Evolutionary conservation across 306 rosid genomes (phyloP), one percentile per base, ranked within the genome.

Genomic region (Quercus agrifolia): DNA sequence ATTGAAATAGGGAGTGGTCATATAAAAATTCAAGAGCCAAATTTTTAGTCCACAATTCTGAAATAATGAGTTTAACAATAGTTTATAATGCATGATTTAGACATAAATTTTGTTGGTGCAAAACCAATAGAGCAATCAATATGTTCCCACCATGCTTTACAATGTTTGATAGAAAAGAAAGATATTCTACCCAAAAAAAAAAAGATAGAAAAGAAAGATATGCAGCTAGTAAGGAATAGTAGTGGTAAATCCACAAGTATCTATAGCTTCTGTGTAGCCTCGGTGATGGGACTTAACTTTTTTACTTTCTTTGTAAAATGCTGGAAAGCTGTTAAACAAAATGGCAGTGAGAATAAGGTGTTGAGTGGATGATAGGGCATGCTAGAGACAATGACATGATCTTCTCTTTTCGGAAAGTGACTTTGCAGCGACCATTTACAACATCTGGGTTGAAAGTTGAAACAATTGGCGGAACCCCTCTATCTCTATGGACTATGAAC

Each of bases 71-170:
- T 67, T 51, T 8, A 33, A 31, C 23, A 14, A 19, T 51, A 23
- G 70, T 61, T 81, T 17, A 55, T 21, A 19, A 33, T 28, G 69
- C 78, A 67, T 77, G 54, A 81, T 81, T 67, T 33, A 35, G 10
- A 67, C 38, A 67, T 33, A 19, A 19, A 67, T 35, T 35, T 35
- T 67, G 72, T 20, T 69, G 71, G 58, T 23, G 62, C 75, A 84
- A 28, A 51, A 55, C 77, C 28, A 71, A 66, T 27, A 70, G 77
- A 49, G 72, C 67, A 69, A 75, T 85, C 67, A 79, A 78, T 75
- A 68, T 90, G 94, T 90, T 76, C 33, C 88, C 85, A 85, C 81
- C 83, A 78, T 81, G 89, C 88, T 81, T 72, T 82, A 84, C 87
- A 83, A 68, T 33, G 73, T 81, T 79, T 2, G 54, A 18, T 49